Base-by-base conservation (phyloP, 768 basidiomycete genomes). In the Astraeus odoratus region DNA sequence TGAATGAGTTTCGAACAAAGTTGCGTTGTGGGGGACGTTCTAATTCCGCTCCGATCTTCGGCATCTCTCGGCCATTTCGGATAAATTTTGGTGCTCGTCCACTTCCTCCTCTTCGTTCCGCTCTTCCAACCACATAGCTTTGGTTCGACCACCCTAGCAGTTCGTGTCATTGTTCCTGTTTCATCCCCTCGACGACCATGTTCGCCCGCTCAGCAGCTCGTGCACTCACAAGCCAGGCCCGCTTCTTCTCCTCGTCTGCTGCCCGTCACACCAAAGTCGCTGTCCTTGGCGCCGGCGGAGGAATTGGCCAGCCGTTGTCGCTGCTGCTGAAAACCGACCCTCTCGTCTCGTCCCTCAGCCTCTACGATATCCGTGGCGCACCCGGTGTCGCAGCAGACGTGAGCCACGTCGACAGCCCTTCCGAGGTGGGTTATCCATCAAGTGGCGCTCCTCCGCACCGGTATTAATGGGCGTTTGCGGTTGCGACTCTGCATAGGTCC, bases 301-400 rank as follows among this genome's bases (percentile, higher is more conserved):
- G 95, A 68, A 98, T 98, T 66, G 95, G 95, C 65, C 95, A 98
- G 68, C 94, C 95, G 61, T 74, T 97, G 58, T 95, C 92, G 39
- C 72, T 98, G 53, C 76, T 96, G 53, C 82, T 94, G 68, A 94
- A 95, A 76, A 77, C 74, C 57, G 86, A 97, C 74, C 88, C 89
- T 42, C 75, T 90, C 56, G 84, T 93, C 64, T 78, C 78, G 46
- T 76, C 81, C 49, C 68, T 94, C 60, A 84, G 78, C 63, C 74
- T 95, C 53, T 97, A 91, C 71, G 93, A 95, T 74, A 93, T 95
- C 62, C 86, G 91, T 60, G 90, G 91, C 56, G 90, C 93, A 29
- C 86, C 89, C 51, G 96, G 96, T 74, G 95, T 99, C 47, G 95
- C 94, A 51, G 92, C 94, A 31, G 96, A 98, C 68, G 86, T 97